Conservation (phyloP, 805 yeast genomes). For the Sugiyamaella americana region DNA sequence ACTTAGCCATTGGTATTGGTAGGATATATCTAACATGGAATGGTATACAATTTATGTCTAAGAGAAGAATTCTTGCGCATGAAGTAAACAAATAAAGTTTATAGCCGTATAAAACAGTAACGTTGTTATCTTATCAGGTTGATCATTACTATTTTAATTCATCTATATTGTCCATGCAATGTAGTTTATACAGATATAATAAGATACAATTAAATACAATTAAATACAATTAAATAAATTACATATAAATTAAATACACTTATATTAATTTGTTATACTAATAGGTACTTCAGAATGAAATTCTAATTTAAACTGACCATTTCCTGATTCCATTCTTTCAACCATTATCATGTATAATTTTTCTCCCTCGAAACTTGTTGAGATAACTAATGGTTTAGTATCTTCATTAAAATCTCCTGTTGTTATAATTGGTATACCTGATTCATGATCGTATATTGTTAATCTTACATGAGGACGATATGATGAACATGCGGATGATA, state of each 20-base stretch:
- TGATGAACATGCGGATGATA: neutral
- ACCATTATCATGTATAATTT: conserved; percentile 11
- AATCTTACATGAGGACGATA: conserved; percentile 19
- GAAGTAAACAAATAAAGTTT: too few relatives aligned
- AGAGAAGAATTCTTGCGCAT: too few relatives aligned
- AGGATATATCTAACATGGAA: too few relatives aligned
- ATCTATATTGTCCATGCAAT: too few relatives aligned
- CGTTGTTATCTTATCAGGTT: too few relatives aligned
- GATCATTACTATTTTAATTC: too few relatives aligned
- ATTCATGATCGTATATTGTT: conserved; percentile 10
- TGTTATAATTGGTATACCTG: conserved; percentile 3
- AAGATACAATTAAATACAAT: too few relatives aligned
- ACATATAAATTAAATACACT: neutral
- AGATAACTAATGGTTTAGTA: conserved; percentile 4
- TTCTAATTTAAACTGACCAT: conserved; percentile 14
- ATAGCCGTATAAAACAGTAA: too few relatives aligned
- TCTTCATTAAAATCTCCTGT: conserved; percentile 15
- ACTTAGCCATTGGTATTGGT: neutral
- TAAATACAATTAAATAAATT: too few relatives aligned
- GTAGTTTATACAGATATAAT: too few relatives aligned
- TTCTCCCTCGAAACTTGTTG: conserved; percentile 4
- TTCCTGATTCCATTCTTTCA: conserved; percentile 26
- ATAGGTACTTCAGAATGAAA: conserved; percentile 13
- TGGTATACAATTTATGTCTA: too few relatives aligned
- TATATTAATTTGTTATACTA: neutral